phyloP scores from a whole-genome alignment of 129 eudicot species.

The Artemisia annua region DNA sequence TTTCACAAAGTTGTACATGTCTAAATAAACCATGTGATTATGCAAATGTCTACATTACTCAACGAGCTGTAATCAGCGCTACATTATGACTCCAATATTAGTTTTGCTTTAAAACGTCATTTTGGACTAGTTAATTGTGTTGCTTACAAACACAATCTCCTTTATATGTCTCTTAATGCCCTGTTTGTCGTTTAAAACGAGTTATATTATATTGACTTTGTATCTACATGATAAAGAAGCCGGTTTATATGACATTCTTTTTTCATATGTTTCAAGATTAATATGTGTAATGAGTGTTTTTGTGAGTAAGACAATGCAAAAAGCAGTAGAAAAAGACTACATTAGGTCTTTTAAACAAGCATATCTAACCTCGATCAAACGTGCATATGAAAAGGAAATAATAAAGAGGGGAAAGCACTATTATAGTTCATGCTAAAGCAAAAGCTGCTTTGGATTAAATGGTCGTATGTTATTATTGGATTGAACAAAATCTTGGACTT shows the following conservation, averaged over 20 bases:
- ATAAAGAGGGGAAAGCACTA: conserved; percentile 17
- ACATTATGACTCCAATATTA: too few species aligned
- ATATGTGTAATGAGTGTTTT: conserved; percentile 12
- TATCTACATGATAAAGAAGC: not conserved
- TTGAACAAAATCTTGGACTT: conserved; percentile 28
- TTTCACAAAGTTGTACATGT: too few species aligned
- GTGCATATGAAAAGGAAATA: conserved; percentile 33
- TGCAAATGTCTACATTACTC: too few species aligned
- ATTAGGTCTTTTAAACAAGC: conserved; percentile 9
- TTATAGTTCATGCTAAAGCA: conserved; percentile 35
- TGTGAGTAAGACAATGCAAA: conserved; percentile 6
- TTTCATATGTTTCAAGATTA: not conserved
- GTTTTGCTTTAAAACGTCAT: too few species aligned
- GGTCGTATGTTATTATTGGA: conserved; percentile 9
- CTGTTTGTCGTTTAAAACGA: not conserved
- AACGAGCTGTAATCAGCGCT: too few species aligned
- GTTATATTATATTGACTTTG: not conserved
- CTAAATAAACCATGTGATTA: too few species aligned
- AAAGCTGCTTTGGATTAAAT: conserved; percentile 28
- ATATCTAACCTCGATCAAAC: conserved; percentile 30
- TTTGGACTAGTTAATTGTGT: too few species aligned
- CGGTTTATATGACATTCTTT: conserved; percentile 7
- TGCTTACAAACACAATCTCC: not conserved
- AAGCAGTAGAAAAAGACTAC: conserved; percentile 15
- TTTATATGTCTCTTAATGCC: not conserved